Evolutionary conservation across 106 monocot genomes (phyloP), one percentile per base, ranked within the genome.

Genomic region (Chionographis japonica): DNA sequence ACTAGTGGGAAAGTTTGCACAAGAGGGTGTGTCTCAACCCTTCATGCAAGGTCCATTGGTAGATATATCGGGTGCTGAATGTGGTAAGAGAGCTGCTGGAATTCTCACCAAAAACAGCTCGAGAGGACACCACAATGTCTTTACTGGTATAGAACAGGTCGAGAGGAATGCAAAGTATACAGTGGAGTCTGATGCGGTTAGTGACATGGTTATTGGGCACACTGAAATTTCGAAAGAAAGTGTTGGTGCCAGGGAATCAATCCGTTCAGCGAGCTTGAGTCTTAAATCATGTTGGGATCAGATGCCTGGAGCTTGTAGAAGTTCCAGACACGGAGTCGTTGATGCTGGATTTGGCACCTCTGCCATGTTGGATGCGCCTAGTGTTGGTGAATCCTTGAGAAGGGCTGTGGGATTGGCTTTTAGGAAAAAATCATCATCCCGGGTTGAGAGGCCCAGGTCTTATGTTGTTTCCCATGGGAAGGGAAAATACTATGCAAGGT

Each of bases 201-300:
- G 27, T 10, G 62, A 49, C 11, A 69, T 52, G 13, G 38, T 38
- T 11, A 49, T 36, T 19, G 71, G 68, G 5, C 41, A 68, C 3
- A 18, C 39, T 66, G 55, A 50, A 6, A 49, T 41, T 65, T 5
- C 12, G 56, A 67, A 55, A 37, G 43, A 36, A 37, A 63, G 50
- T 83, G 80, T 72, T 79, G 67, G 3, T 61, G 7, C 63, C 18
- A 63, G 73, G 54, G 68, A 75, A 37, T 54, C 38, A 43, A 18
- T 17, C 39, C 62, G 35, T 57, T 17, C 67, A 36, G 57, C 49
- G 58, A 68, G 68, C 63, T 68, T 43, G 50, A 84, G 81, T 56
- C 58, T 67, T 54, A 91, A 83, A 60, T 58, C 68, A 10, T 81
- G 86, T 60, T 97, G 95, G 95, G 91, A 91, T 80, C 59, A 38